These are phyloP conservation scores for Lactuca saligna DNA, from an alignment of 129 eudicot genomes.

Conservation along the genomic window DNA sequence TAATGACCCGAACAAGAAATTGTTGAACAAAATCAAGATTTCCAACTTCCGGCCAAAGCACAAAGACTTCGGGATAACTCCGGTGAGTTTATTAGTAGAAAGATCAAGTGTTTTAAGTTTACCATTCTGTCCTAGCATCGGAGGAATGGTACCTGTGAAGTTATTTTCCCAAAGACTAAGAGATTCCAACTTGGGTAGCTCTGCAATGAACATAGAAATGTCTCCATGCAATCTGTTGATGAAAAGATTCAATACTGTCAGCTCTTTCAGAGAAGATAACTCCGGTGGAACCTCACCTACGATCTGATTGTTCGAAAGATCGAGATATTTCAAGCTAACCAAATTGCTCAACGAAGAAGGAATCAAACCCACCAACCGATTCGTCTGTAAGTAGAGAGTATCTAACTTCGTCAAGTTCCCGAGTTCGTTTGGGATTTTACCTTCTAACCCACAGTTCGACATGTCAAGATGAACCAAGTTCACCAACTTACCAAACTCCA, in stretches of 20 bases:
- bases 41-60: slow-evolving; percentile 51
- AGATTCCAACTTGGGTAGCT: slow-evolving; percentile 46
- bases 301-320: slow-evolving; percentile 62
- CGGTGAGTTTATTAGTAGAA: slow-evolving; percentile 65
- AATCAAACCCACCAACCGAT: slow-evolving; percentile 46
- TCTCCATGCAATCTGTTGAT: slow-evolving; percentile 61
- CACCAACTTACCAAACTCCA: slow-evolving; percentile 48
- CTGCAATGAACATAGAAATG: slow-evolving; percentile 54
- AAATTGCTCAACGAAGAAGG: slow-evolving; percentile 52
- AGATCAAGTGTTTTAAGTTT: slow-evolving; percentile 51
- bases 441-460: slow-evolving; percentile 51
- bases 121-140: slow-evolving; percentile 56
- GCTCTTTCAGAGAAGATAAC: slow-evolving; percentile 45
- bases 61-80: slow-evolving; percentile 47
- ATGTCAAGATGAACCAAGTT: slow-evolving; percentile 65
- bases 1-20: slow-evolving; percentile 59
- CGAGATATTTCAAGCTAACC: slow-evolving; percentile 42
- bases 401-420: slow-evolving; percentile 56
- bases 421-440: slow-evolving; percentile 54
- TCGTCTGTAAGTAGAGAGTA: slow-evolving; percentile 55
- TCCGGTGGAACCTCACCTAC: slow-evolving; percentile 62
- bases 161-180: slow-evolving; percentile 64
- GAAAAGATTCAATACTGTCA: slow-evolving; percentile 59
- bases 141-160: slow-evolving; percentile 66
- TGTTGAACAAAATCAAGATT: slow-evolving; percentile 53